Conservation (phyloP, 2,329 filamentous ascomycete genomes). For the Cordyceps cicadae region DNA sequence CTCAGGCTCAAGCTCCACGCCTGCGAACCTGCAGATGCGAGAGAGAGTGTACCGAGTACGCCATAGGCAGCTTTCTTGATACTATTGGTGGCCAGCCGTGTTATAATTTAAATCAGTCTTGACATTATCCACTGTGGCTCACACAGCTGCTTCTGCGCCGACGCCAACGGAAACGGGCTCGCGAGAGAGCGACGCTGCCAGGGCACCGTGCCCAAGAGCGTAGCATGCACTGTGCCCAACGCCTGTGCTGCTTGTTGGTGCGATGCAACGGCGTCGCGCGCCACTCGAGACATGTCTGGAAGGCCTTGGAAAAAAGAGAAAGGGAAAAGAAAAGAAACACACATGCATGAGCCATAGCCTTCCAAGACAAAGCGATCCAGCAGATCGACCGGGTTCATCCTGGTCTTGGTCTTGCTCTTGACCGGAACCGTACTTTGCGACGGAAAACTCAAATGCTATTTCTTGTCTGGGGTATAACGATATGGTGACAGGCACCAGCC, state of each 20-base stretch:
- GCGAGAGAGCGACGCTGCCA: background rate
- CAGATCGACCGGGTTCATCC: background rate
- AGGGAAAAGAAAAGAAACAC: background rate
- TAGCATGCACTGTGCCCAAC: background rate
- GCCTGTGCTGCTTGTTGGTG: background rate
- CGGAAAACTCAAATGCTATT: background rate
- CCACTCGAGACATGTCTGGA: conserved; percentile 2
- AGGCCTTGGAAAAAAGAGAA: background rate
- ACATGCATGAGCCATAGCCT: background rate
- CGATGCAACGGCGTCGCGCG: background rate
- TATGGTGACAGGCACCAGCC: background rate
- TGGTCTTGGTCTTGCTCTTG: background rate
- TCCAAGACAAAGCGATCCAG: background rate
- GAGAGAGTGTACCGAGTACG: background rate
- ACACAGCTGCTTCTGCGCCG: background rate
- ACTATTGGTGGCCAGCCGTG: background rate
- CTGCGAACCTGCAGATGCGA: conserved; percentile 9
- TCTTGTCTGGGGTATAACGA: background rate
- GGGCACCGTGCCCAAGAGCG: background rate
- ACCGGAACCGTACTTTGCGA: background rate
- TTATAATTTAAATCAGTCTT: background rate
- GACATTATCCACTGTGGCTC: background rate
- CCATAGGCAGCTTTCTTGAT: background rate
- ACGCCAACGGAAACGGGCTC: background rate
- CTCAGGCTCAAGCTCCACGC: background rate